phyloP scores from a whole-genome alignment of 2,329 filamentous ascomycete species.

The Ophiocordyceps sinensis region DNA sequence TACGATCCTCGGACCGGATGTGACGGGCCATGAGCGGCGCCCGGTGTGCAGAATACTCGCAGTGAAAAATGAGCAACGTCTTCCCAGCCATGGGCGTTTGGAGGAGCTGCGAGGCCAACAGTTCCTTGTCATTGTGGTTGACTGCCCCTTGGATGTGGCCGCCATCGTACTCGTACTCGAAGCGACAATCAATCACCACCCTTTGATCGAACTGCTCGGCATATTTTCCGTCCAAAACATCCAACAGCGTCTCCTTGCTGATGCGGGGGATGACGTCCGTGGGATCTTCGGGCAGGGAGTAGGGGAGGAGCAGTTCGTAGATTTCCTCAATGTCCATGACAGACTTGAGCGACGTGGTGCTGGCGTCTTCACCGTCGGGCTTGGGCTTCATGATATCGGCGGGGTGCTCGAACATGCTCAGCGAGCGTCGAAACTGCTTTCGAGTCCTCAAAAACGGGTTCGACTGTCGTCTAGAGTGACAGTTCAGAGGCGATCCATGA shows the following conservation, averaged over 20 bases:
- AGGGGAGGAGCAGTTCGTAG: slow-evolving; percentile 61
- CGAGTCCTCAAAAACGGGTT: slow-evolving; percentile 62
- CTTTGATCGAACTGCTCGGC: slow-evolving; percentile 62
- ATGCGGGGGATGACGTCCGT: slow-evolving; percentile 83
- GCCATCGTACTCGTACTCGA: slow-evolving; percentile 96
- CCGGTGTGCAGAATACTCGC: slow-evolving; percentile 94
- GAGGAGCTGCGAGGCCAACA: slow-evolving; percentile 69
- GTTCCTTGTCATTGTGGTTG: slow-evolving; percentile 95
- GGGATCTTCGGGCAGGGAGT: slow-evolving; percentile 68
- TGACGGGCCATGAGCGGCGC: slow-evolving; percentile 94
- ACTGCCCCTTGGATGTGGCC: slow-evolving; percentile 87
- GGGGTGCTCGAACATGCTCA: slow-evolving; percentile 96
- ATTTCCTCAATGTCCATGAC: slow-evolving; percentile 75
- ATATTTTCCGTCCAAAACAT: slow-evolving; percentile 79
- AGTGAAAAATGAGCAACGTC: slow-evolving; percentile 84
- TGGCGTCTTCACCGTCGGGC: slow-evolving; percentile 36
- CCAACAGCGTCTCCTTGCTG: slow-evolving; percentile 62
- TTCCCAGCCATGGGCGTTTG: slow-evolving; percentile 48
- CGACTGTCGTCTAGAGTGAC: slow-evolving; percentile 56
- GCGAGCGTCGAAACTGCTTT: slow-evolving; percentile 78
- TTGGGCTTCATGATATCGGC: slow-evolving; percentile 77
- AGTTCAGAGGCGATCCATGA: slow-evolving; percentile 61
- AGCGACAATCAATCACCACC: slow-evolving; percentile 88
- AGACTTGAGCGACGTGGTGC: slow-evolving; percentile 42
- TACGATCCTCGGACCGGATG: slow-evolving; percentile 78